These are phyloP conservation scores for Cairneyella variabilis DNA, from an alignment of 495 filamentous ascomycete genomes.

Conservation along the genomic window DNA sequence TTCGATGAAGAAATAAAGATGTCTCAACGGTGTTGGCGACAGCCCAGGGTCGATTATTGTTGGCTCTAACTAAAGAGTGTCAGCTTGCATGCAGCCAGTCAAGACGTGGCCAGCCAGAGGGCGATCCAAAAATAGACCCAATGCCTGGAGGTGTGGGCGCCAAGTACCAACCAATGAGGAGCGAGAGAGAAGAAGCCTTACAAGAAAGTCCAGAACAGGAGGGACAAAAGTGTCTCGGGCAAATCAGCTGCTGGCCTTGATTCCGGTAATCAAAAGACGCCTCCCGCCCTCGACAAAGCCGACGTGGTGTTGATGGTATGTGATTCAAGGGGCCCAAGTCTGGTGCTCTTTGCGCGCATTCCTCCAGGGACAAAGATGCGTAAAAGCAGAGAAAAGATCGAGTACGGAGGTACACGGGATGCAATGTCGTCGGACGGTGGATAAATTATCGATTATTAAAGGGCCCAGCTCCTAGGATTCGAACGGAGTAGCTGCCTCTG, in stretches of 20 bases:
- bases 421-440: not conserved
- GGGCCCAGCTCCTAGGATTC: not conserved
- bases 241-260: constrained; percentile 3
- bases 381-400: not conserved
- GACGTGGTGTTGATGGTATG: not conserved
- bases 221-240: not conserved
- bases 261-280: constrained; percentile 3
- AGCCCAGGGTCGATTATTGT: constrained; percentile 15
- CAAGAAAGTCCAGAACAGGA: constrained; percentile 7
- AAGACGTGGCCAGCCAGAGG: constrained; percentile 8
- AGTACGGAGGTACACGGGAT: not conserved
- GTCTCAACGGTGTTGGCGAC: constrained; percentile 17
- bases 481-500: not conserved
- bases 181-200: constrained; percentile 9
- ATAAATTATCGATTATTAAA: not conserved
- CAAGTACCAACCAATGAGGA: constrained; percentile 19
- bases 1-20: constrained; percentile 9
- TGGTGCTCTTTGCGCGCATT: constrained; percentile 9
- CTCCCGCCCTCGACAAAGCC: constrained; percentile 18
- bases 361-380: constrained; percentile 9
- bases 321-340: too few species aligned
- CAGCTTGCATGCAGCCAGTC: constrained; percentile 20
- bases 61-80: constrained; percentile 23
- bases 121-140: constrained; percentile 18
- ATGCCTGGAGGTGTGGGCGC: constrained; percentile 16